phyloP scores from a whole-genome alignment of 768 basidiomycete species.

The Termitomyces titanicus region DNA sequence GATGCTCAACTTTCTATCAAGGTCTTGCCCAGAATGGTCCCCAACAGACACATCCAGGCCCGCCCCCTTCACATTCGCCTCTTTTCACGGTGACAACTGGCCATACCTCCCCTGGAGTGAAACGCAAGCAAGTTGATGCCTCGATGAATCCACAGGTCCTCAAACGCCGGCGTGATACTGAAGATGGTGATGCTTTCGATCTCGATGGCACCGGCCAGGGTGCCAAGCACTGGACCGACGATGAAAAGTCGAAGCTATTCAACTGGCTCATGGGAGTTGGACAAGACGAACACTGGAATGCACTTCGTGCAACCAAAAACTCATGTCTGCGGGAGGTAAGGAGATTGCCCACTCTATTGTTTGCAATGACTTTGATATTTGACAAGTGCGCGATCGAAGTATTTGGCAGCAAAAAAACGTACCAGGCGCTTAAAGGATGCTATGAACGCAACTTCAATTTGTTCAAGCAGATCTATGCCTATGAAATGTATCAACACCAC shows the following conservation, averaged over 20 bases:
- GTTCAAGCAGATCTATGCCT: slow-evolving; percentile 79
- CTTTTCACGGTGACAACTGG: slow-evolving; percentile 33
- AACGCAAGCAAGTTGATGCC: slow-evolving; percentile 51
- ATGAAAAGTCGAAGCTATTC: slow-evolving; percentile 76
- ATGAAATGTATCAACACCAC: slow-evolving; percentile 51
- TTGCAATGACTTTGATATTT: neutral
- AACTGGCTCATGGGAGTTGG: slow-evolving; percentile 71
- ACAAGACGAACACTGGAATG: slow-evolving; percentile 76
- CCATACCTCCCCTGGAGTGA: slow-evolving; percentile 35
- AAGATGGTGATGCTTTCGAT: slow-evolving; percentile 39
- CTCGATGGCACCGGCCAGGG: slow-evolving; percentile 51
- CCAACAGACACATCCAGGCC: slow-evolving; percentile 28
- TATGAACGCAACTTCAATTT: slow-evolving; percentile 84
- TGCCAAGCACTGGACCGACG: slow-evolving; percentile 83
- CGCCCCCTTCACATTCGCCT: slow-evolving; percentile 32
- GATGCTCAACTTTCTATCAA: slow-evolving; percentile 34
- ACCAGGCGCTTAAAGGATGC: slow-evolving; percentile 81
- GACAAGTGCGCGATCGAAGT: slow-evolving; percentile 66
- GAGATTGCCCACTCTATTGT: slow-evolving; percentile 1
- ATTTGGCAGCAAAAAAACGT: slow-evolving; percentile 75
- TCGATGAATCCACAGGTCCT: slow-evolving; percentile 29
- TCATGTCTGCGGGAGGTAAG: slow-evolving; percentile 75
- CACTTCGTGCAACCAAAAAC: slow-evolving; percentile 76
- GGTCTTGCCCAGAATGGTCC: slow-evolving; percentile 30
- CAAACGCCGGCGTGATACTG: slow-evolving; percentile 47